Evolutionary conservation across 495 filamentous ascomycete genomes (phyloP).

Genomic region (Annulohypoxylon moriforme): DNA sequence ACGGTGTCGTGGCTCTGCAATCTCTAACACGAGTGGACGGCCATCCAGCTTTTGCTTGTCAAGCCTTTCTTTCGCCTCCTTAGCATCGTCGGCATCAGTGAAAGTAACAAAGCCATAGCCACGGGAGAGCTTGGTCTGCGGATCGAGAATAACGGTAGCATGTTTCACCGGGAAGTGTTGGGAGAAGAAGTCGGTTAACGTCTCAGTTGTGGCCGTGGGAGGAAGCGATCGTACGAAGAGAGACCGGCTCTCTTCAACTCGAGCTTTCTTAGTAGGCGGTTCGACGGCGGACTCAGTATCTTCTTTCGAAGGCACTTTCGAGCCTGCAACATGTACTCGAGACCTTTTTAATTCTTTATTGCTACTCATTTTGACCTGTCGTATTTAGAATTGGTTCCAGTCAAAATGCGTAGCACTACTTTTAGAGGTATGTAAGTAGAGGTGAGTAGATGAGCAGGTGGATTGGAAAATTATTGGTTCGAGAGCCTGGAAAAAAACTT

Average conservation of each 20-base stretch:
- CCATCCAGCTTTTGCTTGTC: conserved; percentile 79
- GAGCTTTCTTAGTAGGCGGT: conserved; percentile 56
- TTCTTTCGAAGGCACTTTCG: conserved; percentile 37
- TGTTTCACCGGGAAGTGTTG: conserved; percentile 94
- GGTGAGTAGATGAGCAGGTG: neutral
- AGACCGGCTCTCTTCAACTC: conserved; percentile 67
- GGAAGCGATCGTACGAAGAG: conserved; percentile 93
- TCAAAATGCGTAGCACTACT: neutral
- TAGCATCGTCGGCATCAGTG: conserved; percentile 89
- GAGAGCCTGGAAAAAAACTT: conserved; percentile 2
- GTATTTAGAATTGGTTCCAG: neutral
- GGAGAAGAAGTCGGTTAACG: conserved; percentile 87
- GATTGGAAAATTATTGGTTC: conserved; percentile 5
- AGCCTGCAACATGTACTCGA: conserved; percentile 40
- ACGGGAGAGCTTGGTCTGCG: conserved; percentile 81
- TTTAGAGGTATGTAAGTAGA: neutral
- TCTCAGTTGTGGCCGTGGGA: conserved; percentile 79
- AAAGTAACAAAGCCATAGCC: conserved; percentile 98
- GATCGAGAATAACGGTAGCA: conserved; percentile 85
- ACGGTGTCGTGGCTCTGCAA: conserved; percentile 86
- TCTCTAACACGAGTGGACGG: conserved; percentile 83
- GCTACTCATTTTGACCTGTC: conserved; percentile 47
- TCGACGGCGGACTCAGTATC: conserved; percentile 38
- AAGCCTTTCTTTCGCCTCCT: conserved; percentile 80
- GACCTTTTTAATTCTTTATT: conserved; percentile 51